Evolutionary conservation across 208 protist species (phyloP).

Genomic region (Acanthamoeba healyi): DNA sequence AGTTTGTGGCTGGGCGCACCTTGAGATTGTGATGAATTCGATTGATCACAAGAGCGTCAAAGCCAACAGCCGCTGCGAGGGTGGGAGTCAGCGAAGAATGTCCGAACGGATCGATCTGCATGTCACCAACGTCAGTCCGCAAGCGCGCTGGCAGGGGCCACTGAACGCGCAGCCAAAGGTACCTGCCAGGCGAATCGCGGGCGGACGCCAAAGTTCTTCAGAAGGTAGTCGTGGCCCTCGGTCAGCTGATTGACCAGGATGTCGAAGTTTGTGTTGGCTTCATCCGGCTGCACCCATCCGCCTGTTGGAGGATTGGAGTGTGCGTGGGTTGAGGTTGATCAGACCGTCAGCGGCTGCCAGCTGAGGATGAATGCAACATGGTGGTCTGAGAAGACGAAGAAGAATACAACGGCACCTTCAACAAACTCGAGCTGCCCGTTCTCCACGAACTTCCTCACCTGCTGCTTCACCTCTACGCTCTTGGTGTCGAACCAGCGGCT

Average conservation of each 20-base stretch:
- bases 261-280: slow-evolving; percentile 80
- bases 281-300: slow-evolving; percentile 89
- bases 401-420: slow-evolving; percentile 56
- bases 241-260: slow-evolving; percentile 87
- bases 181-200: slow-evolving; percentile 86
- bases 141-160: not conserved
- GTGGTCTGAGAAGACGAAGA: not conserved
- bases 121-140: not conserved
- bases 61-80: slow-evolving; percentile 82
- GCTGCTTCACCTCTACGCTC: not conserved
- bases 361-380: not conserved
- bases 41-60: slow-evolving; percentile 90
- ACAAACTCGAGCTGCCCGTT: slow-evolving; percentile 87
- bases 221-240: slow-evolving; percentile 86
- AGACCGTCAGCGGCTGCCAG: not conserved
- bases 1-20: not conserved
- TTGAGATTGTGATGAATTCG: slow-evolving; percentile 83
- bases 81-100: slow-evolving; percentile 84
- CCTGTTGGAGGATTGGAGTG: slow-evolving; percentile 33
- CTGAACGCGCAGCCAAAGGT: not conserved
- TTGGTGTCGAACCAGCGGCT: slow-evolving; percentile 85
- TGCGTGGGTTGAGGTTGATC: not conserved
- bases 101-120: slow-evolving; percentile 87
- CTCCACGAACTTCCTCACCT: slow-evolving; percentile 77
- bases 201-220: slow-evolving; percentile 84